Evolutionary conservation across 257 asterid genomes (phyloP), one percentile per base, ranked within the genome.

Genomic region (Petunia axillaris): DNA sequence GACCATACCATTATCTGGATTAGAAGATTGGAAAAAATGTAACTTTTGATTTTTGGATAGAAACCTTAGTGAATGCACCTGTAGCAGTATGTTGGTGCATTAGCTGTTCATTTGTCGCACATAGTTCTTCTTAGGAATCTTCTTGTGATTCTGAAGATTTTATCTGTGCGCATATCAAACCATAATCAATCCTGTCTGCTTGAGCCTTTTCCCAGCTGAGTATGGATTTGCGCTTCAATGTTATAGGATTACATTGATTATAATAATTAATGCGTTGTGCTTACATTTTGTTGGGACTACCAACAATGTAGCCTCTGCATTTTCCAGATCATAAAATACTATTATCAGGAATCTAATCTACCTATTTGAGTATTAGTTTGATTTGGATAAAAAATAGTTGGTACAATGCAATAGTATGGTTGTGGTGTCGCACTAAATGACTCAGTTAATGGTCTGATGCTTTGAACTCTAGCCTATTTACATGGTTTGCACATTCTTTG

Each of bases 201-300:
- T 68, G 8, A 68, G 76, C 58, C 58, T 44, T 68, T 68, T 68
- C 58, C 58, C 36, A 44, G 25, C 10, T 68, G 76, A 44, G 46
- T 44, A 35, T 36, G 76, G 76, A 70, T 57, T 46, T 70, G 76
- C 2, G 76, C 76, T 70, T 70, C 76, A 70, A 46, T 70, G 76
- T 16, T 16, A n/a, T 44, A 40, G 55, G 75, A 67, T 67, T 67
- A 67, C 75, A 52, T 0, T 2, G 25, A 25, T 25, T 25, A 25
- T 25, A 52, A 52, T 52, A 0, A 52, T 10, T 52, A 52, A 25
- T 25, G 25, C 0, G 25, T 25, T 25, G 25, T 25, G 25, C 25
- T 25, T 25, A 25, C 25, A 25, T 25, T 25, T 25, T 25, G 25
- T 25, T 25, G 25, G 25, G 25, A 25, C 25, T 25, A 25, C 25